A percentile compares a stretch with the other conserved stretches of the same genome.
Conservation (phyloP, 75 land plant genomes). For the Azolla pinnata region DNA sequence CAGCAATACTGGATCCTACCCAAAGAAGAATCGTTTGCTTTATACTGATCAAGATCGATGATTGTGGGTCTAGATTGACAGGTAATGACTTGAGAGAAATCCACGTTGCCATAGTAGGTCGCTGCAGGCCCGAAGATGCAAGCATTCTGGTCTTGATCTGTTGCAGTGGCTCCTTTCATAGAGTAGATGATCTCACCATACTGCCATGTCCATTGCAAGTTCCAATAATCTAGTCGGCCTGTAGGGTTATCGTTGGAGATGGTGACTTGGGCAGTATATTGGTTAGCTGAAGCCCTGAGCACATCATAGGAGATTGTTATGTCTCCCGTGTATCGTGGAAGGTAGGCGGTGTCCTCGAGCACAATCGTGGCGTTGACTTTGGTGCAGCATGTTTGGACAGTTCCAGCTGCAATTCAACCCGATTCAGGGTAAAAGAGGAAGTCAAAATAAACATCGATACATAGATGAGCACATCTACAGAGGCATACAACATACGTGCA, state of each 20-base stretch:
- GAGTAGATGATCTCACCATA: slow-evolving; percentile 65
- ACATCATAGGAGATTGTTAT: slow-evolving; percentile 63
- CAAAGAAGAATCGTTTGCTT: slow-evolving; percentile 30
- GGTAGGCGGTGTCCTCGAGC: slow-evolving; percentile 10
- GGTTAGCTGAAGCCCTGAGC: slow-evolving; percentile 32
- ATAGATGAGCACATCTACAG: background rate
- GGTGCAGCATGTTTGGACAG: slow-evolving; percentile 55
- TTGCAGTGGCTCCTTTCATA: slow-evolving; percentile 65
- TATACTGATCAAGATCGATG: slow-evolving; percentile 48
- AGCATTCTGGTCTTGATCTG: slow-evolving; percentile 23
- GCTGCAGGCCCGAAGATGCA: slow-evolving; percentile 60
- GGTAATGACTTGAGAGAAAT: slow-evolving; percentile 48
- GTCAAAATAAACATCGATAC: background rate
- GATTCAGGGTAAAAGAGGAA: background rate
- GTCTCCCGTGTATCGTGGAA: slow-evolving; percentile 50
- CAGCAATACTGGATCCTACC: slow-evolving; percentile 56
- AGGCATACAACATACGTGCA: too few relatives aligned
- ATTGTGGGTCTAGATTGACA: slow-evolving; percentile 54
- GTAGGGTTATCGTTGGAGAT: slow-evolving; percentile 57
- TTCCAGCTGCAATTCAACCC: slow-evolving; percentile 8
- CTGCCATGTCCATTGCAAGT: slow-evolving; percentile 82
- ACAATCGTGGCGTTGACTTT: slow-evolving; percentile 21
- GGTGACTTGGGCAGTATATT: slow-evolving; percentile 67
- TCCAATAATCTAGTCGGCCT: slow-evolving; percentile 80
- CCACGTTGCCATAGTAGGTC: slow-evolving; percentile 30